These are phyloP conservation scores for Fusarium lateritium DNA, from an alignment of 2,329 filamentous ascomycete genomes.

Conservation along the genomic window DNA sequence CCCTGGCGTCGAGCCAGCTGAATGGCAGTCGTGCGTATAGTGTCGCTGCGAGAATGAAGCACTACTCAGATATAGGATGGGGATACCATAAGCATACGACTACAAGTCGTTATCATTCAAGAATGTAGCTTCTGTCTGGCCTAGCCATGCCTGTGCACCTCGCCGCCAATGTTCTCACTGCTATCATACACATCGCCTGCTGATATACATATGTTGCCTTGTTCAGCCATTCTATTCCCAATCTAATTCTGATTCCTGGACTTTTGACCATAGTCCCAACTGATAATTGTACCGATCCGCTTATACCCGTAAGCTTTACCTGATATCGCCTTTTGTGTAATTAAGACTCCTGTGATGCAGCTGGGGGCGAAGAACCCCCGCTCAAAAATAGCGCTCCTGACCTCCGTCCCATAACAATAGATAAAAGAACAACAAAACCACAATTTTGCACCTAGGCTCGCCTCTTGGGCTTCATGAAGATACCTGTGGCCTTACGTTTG, in stretches of 20 bases:
- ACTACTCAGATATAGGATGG: conserved; percentile 13
- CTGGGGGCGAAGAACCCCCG: neutral
- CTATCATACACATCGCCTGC: neutral
- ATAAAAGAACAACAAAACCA: neutral
- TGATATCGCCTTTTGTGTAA: conserved; percentile 2
- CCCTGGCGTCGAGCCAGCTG: conserved; percentile 22
- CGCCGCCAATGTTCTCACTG: neutral
- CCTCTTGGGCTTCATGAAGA: conserved; percentile 67
- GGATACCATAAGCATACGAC: conserved; percentile 25
- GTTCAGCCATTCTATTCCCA: conserved; percentile 11
- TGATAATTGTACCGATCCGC: conserved; percentile 3
- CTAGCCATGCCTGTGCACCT: conserved; percentile 4
- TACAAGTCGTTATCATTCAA: conserved; percentile 19
- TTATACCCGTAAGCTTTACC: conserved; percentile 8
- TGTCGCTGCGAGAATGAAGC: conserved; percentile 2
- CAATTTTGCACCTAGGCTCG: conserved; percentile 22
- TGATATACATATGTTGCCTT: neutral
- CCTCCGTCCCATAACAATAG: neutral
- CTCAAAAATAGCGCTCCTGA: conserved; percentile 3
- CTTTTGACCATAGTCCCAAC: neutral
- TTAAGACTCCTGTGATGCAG: conserved; percentile 16
- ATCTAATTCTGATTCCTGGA: conserved; percentile 6
- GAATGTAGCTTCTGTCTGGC: conserved; percentile 23
- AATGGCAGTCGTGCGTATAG: conserved; percentile 1
- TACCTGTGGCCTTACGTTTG: conserved; percentile 63